Evolutionary conservation across 805 yeast genomes (phyloP).

Genomic region (Sugiyamaella americana): DNA sequence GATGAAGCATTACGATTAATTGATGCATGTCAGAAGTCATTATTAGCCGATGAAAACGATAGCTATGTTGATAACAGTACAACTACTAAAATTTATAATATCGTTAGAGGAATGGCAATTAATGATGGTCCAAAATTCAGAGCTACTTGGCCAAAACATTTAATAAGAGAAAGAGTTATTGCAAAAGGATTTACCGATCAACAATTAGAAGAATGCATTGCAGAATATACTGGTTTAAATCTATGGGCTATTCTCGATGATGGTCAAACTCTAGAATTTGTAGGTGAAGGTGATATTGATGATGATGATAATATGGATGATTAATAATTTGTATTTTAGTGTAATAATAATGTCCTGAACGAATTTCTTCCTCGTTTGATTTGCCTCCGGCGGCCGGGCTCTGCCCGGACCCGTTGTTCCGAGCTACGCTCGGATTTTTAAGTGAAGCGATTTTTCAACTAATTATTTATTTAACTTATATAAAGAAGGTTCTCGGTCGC

Average conservation of each 20-base stretch:
- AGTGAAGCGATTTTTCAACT: too few species aligned
- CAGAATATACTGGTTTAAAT: conserved; percentile 63
- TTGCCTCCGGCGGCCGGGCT: too few species aligned
- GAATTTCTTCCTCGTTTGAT: too few species aligned
- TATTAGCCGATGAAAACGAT: conserved; percentile 44
- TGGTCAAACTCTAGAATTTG: conserved; percentile 28
- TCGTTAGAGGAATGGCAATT: conserved; percentile 55
- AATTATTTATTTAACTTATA: too few species aligned
- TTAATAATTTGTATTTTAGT: too few species aligned
- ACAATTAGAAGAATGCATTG: conserved; percentile 68
- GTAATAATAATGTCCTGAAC: too few species aligned
- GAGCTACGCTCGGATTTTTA: too few species aligned
- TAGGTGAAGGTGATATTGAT: conserved; percentile 8
- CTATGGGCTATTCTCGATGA: conserved; percentile 75
- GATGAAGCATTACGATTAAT: conserved; percentile 90
- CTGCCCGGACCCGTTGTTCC: too few species aligned
- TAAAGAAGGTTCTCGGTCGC: too few species aligned
- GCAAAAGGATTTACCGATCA: conserved; percentile 80
- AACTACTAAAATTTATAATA: conserved; percentile 62
- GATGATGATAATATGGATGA: conserved; percentile 7
- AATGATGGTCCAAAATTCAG: conserved; percentile 34
- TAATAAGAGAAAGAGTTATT: conserved; percentile 56
- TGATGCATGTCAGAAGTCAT: conserved; percentile 80
- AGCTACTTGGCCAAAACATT: conserved; percentile 39
- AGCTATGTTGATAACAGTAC: conserved; percentile 50